Percentiles rank a stretch among this genome's conserved stretches.
phyloP scores from a whole-genome alignment of 768 basidiomycete genomes.

The Podaxis carcinomalis region DNA sequence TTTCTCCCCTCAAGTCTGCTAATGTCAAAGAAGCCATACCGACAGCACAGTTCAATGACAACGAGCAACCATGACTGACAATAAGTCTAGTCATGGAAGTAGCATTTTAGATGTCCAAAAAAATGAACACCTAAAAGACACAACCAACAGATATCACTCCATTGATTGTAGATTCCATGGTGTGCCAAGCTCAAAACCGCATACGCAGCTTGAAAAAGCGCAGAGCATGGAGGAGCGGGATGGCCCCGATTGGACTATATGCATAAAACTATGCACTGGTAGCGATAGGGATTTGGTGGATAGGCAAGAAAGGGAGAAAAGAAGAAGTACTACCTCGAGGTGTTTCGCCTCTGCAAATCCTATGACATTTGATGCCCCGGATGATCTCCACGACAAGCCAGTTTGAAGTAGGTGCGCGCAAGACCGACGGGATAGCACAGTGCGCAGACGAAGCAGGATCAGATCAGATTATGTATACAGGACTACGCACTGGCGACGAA shows the following conservation, averaged over 20 bases:
- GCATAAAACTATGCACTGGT: slow-evolving; percentile 7
- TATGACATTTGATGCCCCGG: neutral
- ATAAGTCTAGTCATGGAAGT: neutral
- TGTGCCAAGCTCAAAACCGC: neutral
- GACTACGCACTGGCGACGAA: neutral
- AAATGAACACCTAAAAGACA: neutral
- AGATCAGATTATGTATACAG: neutral
- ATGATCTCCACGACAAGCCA: neutral
- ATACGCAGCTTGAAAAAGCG: neutral
- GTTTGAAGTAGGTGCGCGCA: neutral
- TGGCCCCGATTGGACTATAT: neutral
- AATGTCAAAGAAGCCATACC: neutral
- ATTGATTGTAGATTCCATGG: neutral
- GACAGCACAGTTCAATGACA: neutral
- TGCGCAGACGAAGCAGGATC: neutral
- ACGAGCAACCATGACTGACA: neutral
- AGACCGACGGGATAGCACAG: neutral
- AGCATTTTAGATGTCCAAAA: neutral
- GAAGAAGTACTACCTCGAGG: neutral
- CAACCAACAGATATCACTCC: neutral
- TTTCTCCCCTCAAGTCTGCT: neutral
- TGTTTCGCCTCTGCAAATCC: neutral
- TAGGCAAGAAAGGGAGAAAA: neutral
- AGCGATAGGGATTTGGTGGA: slow-evolving; percentile 2
- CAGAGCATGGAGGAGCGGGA: neutral